A percentile compares a stretch with the other conserved stretches of the same genome.
Evolutionary conservation across 2,329 filamentous ascomycete species (phyloP).

Genomic region (Sclerotinia spermophila): DNA sequence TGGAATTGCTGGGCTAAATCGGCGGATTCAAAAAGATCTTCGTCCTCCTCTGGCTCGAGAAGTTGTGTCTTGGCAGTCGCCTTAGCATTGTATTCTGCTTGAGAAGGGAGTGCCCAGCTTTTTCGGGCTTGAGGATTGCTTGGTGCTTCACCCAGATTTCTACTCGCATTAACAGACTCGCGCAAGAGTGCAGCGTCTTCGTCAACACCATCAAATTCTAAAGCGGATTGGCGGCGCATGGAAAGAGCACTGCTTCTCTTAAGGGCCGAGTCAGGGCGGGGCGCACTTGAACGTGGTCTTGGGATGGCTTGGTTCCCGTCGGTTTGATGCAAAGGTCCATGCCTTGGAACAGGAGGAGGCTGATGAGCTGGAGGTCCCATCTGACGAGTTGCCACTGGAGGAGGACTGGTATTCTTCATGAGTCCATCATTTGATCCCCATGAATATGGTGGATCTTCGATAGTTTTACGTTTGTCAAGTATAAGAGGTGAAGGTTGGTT

Average conservation of each 20-base stretch:
- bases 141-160: constrained; percentile 30
- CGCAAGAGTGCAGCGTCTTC: constrained; percentile 36
- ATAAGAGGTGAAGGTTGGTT: constrained; percentile 33
- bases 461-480: constrained; percentile 31
- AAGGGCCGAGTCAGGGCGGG: constrained; percentile 23
- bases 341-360: constrained; percentile 15
- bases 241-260: constrained; percentile 35
- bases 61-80: constrained; percentile 28
- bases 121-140: constrained; percentile 28
- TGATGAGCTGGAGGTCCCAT: constrained; percentile 20
- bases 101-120: constrained; percentile 32
- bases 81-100: constrained; percentile 24
- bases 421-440: constrained; percentile 36
- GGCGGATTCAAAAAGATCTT: constrained; percentile 33
- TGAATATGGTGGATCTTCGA: constrained; percentile 34
- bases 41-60: constrained; percentile 31
- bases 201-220: constrained; percentile 33
- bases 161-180: constrained; percentile 35
- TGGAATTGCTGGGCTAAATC: constrained; percentile 33
- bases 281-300: constrained; percentile 13
- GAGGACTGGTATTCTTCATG: constrained; percentile 31
- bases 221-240: constrained; percentile 31
- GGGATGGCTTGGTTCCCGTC: constrained; percentile 17
- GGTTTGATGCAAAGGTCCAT: constrained; percentile 13
- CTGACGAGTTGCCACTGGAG: constrained; percentile 28